These are phyloP conservation scores for Angophora floribunda DNA, from an alignment of 345 rosid genomes.

Conservation along the genomic window DNA sequence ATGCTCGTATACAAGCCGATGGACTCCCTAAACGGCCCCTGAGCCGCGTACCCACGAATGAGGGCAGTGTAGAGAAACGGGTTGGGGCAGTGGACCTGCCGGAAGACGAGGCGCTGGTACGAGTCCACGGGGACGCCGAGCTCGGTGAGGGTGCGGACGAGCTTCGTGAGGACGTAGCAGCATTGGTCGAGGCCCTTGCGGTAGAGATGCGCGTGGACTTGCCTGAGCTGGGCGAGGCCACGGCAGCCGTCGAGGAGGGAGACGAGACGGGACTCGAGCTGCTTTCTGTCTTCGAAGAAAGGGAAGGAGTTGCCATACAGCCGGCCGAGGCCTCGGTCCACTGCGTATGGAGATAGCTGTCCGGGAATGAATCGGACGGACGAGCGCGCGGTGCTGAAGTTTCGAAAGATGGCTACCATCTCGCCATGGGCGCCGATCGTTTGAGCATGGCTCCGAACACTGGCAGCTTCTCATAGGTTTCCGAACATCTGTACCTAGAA, in stretches of 20 bases:
- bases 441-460: background rate
- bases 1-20: slow-evolving; percentile 29
- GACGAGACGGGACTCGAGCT: slow-evolving; percentile 25
- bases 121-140: slow-evolving; percentile 37
- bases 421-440: background rate
- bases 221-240: slow-evolving; percentile 29
- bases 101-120: slow-evolving; percentile 46
- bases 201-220: slow-evolving; percentile 48
- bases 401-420: background rate
- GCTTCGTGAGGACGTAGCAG: slow-evolving; percentile 59
- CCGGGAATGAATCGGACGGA: slow-evolving; percentile 6
- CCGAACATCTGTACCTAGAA: background rate
- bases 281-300: background rate
- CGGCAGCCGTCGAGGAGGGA: slow-evolving; percentile 39
- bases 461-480: background rate
- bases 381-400: background rate
- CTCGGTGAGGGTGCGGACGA: slow-evolving; percentile 48
- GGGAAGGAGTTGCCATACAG: background rate
- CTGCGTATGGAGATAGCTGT: background rate
- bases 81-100: slow-evolving; percentile 39
- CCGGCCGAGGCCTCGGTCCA: background rate
- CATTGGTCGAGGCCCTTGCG: slow-evolving; percentile 33
- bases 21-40: slow-evolving; percentile 28
- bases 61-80: slow-evolving; percentile 76
- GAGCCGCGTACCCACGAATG: slow-evolving; percentile 47